These are phyloP conservation scores for Polymyxa betae DNA, from an alignment of 208 protist genomes.

Conservation along the genomic window DNA sequence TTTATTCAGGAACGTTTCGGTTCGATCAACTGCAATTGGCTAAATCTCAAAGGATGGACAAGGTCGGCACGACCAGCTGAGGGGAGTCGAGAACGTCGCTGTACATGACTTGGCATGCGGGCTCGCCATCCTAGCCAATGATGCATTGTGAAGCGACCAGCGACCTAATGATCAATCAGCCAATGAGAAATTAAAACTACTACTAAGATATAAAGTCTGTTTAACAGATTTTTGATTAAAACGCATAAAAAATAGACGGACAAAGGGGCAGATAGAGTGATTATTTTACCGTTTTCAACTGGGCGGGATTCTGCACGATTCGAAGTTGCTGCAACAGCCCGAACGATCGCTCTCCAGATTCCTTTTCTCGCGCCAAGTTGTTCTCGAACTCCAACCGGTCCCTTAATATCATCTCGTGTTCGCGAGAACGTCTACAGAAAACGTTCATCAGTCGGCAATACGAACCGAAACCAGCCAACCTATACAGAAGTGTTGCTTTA, in stretches of 20 bases:
- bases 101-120: conserved; percentile 22
- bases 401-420: not conserved
- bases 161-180: too few species aligned
- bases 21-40: too few species aligned
- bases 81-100: conserved; percentile 2
- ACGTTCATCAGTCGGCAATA: not conserved
- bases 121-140: conserved; percentile 41
- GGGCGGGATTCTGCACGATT: not conserved
- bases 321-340: not conserved
- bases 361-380: not conserved
- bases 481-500: not conserved
- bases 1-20: too few species aligned
- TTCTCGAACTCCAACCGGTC: not conserved
- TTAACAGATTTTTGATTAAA: too few species aligned
- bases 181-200: too few species aligned
- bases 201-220: too few species aligned
- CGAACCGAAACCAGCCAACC: not conserved
- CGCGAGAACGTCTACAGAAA: not conserved
- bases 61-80: not conserved
- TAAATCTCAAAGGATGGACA: too few species aligned
- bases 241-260: not conserved
- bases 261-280: not conserved
- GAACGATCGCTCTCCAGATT: not conserved
- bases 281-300: not conserved
- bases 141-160: conserved; percentile 4